Evolutionary conservation across 108 stramenopile species (phyloP), one percentile per base, ranked within the genome.

Genomic region (Bacterosira constricta): DNA sequence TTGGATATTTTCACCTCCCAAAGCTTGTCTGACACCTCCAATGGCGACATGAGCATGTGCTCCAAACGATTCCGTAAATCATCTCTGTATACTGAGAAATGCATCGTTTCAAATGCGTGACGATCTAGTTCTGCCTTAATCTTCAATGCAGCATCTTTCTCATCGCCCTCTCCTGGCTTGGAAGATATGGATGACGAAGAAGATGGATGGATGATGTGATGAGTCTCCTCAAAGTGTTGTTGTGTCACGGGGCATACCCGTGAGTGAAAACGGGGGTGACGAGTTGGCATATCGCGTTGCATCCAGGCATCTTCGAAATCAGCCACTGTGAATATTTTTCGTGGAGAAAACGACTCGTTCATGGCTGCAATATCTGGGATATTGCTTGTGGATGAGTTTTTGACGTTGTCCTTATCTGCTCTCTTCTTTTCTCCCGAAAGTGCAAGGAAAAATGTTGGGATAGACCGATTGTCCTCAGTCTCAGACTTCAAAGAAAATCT

Each of bases 401-500:
- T n/a, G n/a, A n/a, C n/a, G n/a, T n/a, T n/a, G n/a, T n/a, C n/a
- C n/a, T n/a, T n/a, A n/a, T n/a, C n/a, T n/a, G n/a, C 63, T 4
- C 29, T 58, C 35, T 39, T 62, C 29, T 66, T 79, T 15, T 81
- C 71, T 6, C 86, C 88, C 11, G 80, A 75, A 39, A 95, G 52
- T 10, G 86, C 82, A 39, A 95, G 66, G 65, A 95, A 82, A 38
- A 95, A 78, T 4, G 85, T 78, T 6, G 87, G 86, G 30, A 92
- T 73, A 21, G 84, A 85, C 5, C 84, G 91, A 78, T 95, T 95
- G 21, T 51, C 29, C 1, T 23, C 29, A 1, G 94, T 89, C 66
- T 91, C 84, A 2, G 88, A 88, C 47, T 85, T 50, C 11, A 89
- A 39, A 11, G 89, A 86, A 63, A 95, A 93, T 35, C 90, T 71